Base-by-base conservation (phyloP, 2,329 filamentous ascomycete genomes). In the Amauroascus verrucosus region DNA sequence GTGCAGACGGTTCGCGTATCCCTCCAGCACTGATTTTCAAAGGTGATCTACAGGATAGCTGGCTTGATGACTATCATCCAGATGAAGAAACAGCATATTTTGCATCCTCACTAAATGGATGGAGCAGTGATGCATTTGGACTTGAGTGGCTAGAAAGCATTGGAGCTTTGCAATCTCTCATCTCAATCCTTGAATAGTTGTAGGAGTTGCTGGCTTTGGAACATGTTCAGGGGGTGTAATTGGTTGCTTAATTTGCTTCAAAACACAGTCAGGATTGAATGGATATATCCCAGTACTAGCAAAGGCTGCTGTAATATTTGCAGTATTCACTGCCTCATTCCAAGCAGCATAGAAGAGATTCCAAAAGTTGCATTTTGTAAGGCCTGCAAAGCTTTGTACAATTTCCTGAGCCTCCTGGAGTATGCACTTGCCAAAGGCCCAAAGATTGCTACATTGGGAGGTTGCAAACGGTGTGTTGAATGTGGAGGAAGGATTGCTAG, bases 391-490 rank as follows among this genome's bases (percentile, higher is more conserved):
- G 26, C 45, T 30, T 14, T 44, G 16, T 38, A 8, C 30, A 50
- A 22, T 7, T 28, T 40, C 26, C 40, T 53, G 1, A 38, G n/a
- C n/a, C 38, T 41, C 4, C 20, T 41, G 6, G 22, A 54, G 26
- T 50, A 54, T 6, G 26, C 30, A 20, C 22, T 51, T 22, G 11
- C 1, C 5, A 52, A 16, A 1, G 41, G 16, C 5, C 26, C 35
- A 52, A 55, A 55, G 2, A 55, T 26, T 24, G 16, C 16, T 1
- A 55, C 16, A 52, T 52, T 35, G 24, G 51, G 41, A 3, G 48
- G 48, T 22, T 54, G 47, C 32, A 55, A 48, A 20, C n/a, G 35
- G 44, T 55, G 48, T 24, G 44, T 52, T 30, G 53, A 55, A 37
- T 52, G 48, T 0, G 48, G 44, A 18, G 53, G 28, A 51, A 55